A percentile compares a stretch with the other conserved stretches of the same genome.
phyloP scores from a whole-genome alignment of 768 basidiomycete genomes.

The Boletus pseudopeckii region DNA sequence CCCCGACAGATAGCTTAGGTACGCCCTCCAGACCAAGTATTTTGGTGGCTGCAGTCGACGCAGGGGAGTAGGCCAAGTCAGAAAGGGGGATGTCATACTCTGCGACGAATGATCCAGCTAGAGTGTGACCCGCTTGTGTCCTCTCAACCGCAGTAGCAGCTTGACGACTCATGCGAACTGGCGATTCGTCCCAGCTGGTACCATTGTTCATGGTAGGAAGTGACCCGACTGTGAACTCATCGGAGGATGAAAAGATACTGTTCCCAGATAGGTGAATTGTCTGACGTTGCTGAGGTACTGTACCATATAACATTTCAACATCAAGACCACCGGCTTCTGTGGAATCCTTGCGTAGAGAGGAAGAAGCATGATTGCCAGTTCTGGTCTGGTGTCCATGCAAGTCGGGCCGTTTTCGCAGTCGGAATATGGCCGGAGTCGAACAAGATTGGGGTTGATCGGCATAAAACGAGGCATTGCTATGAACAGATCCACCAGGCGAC shows the following conservation, averaged over 20 bases:
- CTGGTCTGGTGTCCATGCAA: neutral
- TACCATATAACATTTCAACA: slow-evolving; percentile 22
- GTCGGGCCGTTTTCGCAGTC: neutral
- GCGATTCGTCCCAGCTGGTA: neutral
- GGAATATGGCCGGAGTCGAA: slow-evolving; percentile 25
- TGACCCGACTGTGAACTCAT: slow-evolving; percentile 23
- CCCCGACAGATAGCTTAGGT: slow-evolving; percentile 4
- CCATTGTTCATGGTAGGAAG: neutral
- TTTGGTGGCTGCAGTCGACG: neutral
- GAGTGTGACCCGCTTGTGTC: neutral
- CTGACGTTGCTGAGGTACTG: slow-evolving; percentile 1
- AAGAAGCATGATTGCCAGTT: neutral
- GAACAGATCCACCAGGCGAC: slow-evolving; percentile 5
- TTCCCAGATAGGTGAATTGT: slow-evolving; percentile 23
- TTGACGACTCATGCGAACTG: neutral
- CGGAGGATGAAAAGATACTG: slow-evolving; percentile 31
- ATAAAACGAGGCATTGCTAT: slow-evolving; percentile 18
- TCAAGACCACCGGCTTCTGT: neutral
- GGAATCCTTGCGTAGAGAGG: neutral
- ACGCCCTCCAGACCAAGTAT: neutral
- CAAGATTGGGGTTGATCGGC: slow-evolving; percentile 19
- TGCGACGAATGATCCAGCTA: slow-evolving; percentile 13
- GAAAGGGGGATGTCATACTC: slow-evolving; percentile 15
- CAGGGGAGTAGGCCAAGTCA: slow-evolving; percentile 2
- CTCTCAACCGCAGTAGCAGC: neutral